Evolutionary conservation across 768 basidiomycete genomes (phyloP).

Genomic region (Roridomyces roridus): DNA sequence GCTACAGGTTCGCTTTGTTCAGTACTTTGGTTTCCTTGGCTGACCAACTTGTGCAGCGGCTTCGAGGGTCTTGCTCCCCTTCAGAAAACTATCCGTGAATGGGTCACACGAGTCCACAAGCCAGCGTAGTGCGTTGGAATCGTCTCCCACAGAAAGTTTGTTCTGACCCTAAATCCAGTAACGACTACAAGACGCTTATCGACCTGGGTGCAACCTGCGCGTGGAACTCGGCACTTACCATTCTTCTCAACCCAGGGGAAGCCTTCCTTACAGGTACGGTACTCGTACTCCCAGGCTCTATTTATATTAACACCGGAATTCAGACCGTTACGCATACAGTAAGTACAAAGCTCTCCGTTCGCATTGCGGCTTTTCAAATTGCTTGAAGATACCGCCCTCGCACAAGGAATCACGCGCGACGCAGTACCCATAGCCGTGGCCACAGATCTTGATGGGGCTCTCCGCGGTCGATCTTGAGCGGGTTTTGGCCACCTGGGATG

Average conservation of each 20-base stretch:
- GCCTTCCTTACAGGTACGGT: constrained; percentile 16
- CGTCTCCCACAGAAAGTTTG: not conserved
- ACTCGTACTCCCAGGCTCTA: constrained; percentile 40
- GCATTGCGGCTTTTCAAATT: constrained; percentile 59
- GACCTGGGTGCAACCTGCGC: constrained; percentile 61
- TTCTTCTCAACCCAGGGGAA: constrained; percentile 7
- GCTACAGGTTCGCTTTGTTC: constrained; percentile 41
- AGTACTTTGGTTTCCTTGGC: too few relatives aligned
- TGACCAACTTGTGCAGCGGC: too few relatives aligned
- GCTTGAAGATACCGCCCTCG: constrained; percentile 41
- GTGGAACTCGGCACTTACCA: constrained; percentile 27
- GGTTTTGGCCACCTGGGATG: constrained; percentile 61
- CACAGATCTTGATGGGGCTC: constrained; percentile 66
- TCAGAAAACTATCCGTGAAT: constrained; percentile 52
- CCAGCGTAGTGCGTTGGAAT: constrained; percentile 43
- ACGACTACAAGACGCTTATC: constrained; percentile 52
- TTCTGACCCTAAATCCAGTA: constrained; percentile 13
- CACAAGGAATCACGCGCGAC: constrained; percentile 25
- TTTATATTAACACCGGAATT: constrained; percentile 30
- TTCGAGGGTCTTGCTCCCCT: too few relatives aligned
- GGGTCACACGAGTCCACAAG: constrained; percentile 42
- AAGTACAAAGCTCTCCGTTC: constrained; percentile 44
- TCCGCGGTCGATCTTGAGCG: constrained; percentile 54
- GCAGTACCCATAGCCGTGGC: constrained; percentile 47
- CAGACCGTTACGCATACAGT: constrained; percentile 33